These are phyloP conservation scores for Penicillium ucsense DNA, from an alignment of 495 filamentous ascomycete genomes.

Conservation along the genomic window DNA sequence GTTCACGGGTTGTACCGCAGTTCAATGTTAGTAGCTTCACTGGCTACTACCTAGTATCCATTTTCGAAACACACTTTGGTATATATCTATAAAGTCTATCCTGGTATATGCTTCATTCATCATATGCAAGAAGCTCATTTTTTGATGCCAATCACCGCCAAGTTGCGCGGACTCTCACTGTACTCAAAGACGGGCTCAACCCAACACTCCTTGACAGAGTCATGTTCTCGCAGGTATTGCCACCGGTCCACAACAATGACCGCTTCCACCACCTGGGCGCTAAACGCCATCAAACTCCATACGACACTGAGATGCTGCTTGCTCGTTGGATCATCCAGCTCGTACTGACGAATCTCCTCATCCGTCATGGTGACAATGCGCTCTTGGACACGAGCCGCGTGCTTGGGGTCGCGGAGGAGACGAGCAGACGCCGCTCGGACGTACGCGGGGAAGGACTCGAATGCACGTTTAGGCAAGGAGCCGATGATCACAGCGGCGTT, in stretches of 20 bases:
- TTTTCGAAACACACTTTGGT: too few relatives aligned
- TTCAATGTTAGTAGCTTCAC: too few relatives aligned
- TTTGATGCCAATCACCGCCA: slow-evolving; percentile 85
- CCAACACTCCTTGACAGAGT: slow-evolving; percentile 61
- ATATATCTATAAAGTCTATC: background rate
- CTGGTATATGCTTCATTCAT: background rate
- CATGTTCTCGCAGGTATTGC: slow-evolving; percentile 76
- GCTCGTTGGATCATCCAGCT: slow-evolving; percentile 46
- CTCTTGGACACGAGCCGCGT: slow-evolving; percentile 45
- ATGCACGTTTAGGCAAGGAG: slow-evolving; percentile 69
- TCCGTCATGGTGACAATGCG: slow-evolving; percentile 57
- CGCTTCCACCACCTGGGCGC: slow-evolving; percentile 77
- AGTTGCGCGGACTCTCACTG: slow-evolving; percentile 72
- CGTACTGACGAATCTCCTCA: slow-evolving; percentile 63
- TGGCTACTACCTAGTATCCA: too few relatives aligned
- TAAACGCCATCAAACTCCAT: slow-evolving; percentile 95
- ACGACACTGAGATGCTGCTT: slow-evolving; percentile 77
- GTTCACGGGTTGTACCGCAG: too few relatives aligned
- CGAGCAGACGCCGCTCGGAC: slow-evolving; percentile 71
- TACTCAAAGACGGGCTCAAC: slow-evolving; percentile 92
- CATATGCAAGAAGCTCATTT: slow-evolving; percentile 28
- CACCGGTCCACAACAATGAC: slow-evolving; percentile 87
- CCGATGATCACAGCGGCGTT: slow-evolving; percentile 62
- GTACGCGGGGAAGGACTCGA: slow-evolving; percentile 66
- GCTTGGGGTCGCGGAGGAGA: slow-evolving; percentile 47